Percentiles rank a stretch among this genome's conserved stretches.
These are phyloP conservation scores for Sporothrix inflata DNA, from an alignment of 2,329 filamentous ascomycete genomes.

Conservation along the genomic window DNA sequence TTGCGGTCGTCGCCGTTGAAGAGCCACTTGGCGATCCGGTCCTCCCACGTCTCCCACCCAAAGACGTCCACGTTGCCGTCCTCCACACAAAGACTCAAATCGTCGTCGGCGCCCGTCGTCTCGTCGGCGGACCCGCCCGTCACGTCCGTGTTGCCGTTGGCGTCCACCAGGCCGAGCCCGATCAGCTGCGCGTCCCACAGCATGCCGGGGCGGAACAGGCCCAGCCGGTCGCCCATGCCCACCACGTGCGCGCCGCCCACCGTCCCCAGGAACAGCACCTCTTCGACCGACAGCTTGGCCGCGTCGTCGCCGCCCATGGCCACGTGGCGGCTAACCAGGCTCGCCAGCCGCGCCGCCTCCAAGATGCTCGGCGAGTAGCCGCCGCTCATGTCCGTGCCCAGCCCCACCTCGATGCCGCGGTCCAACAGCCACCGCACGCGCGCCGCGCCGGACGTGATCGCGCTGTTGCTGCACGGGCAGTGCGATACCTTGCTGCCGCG, in stretches of 20 bases:
- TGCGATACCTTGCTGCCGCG: slow-evolving; percentile 73
- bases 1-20: slow-evolving; percentile 94
- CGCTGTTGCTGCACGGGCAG: slow-evolving; percentile 85
- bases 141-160: slow-evolving; percentile 43
- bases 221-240: slow-evolving; percentile 71
- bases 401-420: slow-evolving; percentile 74
- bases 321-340: slow-evolving; percentile 74
- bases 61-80: slow-evolving; percentile 81
- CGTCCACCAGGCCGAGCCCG: slow-evolving; percentile 57
- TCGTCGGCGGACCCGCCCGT: slow-evolving; percentile 31
- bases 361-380: slow-evolving; percentile 83
- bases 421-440: slow-evolving; percentile 75
- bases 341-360: slow-evolving; percentile 79
- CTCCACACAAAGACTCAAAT: slow-evolving; percentile 37
- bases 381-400: slow-evolving; percentile 90
- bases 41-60: slow-evolving; percentile 87
- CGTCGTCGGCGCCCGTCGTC: slow-evolving; percentile 1
- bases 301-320: slow-evolving; percentile 58
- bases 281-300: slow-evolving; percentile 77
- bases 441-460: slow-evolving; percentile 77
- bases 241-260: slow-evolving; percentile 83
- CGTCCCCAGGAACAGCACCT: slow-evolving; percentile 85
- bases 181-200: slow-evolving; percentile 91
- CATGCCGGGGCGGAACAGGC: slow-evolving; percentile 83
- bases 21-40: slow-evolving; percentile 90